Conservation (phyloP, 2,329 filamentous ascomycete genomes). For the Triangularia verruculosa region DNA sequence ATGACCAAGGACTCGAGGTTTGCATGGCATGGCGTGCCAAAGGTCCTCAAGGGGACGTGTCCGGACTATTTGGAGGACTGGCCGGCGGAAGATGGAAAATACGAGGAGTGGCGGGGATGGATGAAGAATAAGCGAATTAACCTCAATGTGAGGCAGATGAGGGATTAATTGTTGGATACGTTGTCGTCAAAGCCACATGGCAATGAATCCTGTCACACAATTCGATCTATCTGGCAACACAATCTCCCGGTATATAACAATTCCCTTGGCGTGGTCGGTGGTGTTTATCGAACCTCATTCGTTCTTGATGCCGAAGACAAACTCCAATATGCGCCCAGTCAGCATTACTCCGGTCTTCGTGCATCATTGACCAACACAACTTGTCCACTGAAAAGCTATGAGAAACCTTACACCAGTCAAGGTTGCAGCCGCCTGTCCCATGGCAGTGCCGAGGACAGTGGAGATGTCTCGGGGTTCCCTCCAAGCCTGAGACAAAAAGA, state of each 20-base stretch:
- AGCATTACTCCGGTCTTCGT: not conserved
- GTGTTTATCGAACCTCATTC: too few relatives aligned
- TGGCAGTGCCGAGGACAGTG: not conserved
- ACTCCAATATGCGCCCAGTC: not conserved
- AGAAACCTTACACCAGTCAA: not conserved
- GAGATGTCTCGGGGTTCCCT: not conserved
- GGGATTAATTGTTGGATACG: constrained; percentile 39
- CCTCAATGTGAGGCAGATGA: constrained; percentile 89
- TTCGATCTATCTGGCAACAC: not conserved
- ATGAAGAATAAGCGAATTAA: constrained; percentile 87
- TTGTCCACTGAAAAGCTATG: not conserved
- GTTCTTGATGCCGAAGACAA: too few relatives aligned
- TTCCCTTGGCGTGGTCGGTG: not conserved
- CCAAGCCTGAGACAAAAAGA: not conserved
- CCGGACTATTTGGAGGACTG: constrained; percentile 71
- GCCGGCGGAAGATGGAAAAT: constrained; percentile 60
- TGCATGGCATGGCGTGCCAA: constrained; percentile 94
- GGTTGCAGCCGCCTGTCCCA: not conserved
- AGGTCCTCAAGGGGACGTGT: constrained; percentile 76
- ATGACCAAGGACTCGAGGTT: constrained; percentile 81
- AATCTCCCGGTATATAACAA: not conserved
- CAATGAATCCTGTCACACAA: not conserved
- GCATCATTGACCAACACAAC: not conserved
- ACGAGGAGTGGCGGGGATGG: constrained; percentile 76
- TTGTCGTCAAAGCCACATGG: not conserved